Percentiles rank a stretch among this genome's conserved stretches.
phyloP scores from a whole-genome alignment of 345 rosid species.

The Pugionium dolabratum region DNA sequence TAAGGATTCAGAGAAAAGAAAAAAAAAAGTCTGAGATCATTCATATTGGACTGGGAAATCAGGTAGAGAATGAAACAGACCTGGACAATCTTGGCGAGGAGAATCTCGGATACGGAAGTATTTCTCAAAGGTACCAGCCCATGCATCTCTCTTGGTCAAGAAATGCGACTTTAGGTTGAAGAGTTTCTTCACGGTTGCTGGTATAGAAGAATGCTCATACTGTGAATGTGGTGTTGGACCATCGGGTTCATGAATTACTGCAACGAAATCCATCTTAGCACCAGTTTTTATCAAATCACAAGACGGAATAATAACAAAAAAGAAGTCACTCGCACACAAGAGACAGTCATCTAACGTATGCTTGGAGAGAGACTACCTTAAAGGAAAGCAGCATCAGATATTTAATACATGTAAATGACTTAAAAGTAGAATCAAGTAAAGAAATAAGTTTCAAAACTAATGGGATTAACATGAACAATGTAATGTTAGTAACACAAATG shows the following conservation, averaged over 20 bases:
- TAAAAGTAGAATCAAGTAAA: neutral
- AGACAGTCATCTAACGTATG: neutral
- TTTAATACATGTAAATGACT: neutral
- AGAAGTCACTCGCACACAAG: neutral
- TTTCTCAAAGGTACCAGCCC: constrained; percentile 95
- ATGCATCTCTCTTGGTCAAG: constrained; percentile 95
- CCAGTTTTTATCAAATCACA: neutral
- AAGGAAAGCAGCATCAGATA: neutral
- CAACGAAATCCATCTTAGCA: neutral
- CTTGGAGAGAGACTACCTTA: neutral
- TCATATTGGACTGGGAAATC: neutral
- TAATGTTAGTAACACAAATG: neutral
- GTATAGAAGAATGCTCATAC: constrained; percentile 90
- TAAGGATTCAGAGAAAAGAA: neutral
- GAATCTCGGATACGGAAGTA: constrained; percentile 67
- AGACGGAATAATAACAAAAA: neutral
- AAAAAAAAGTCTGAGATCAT: neutral
- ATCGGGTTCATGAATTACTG: constrained; percentile 85
- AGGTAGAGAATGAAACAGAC: constrained; percentile 46
- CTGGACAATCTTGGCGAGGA: constrained; percentile 97
- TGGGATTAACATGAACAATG: constrained; percentile 2
- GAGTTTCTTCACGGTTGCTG: constrained; percentile 96
- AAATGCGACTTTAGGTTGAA: constrained; percentile 85
- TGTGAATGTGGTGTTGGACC: constrained; percentile 86
- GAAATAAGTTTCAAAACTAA: neutral